phyloP scores from a whole-genome alignment of 352 stramenopile species.

The Elongisporangium prolatum region DNA sequence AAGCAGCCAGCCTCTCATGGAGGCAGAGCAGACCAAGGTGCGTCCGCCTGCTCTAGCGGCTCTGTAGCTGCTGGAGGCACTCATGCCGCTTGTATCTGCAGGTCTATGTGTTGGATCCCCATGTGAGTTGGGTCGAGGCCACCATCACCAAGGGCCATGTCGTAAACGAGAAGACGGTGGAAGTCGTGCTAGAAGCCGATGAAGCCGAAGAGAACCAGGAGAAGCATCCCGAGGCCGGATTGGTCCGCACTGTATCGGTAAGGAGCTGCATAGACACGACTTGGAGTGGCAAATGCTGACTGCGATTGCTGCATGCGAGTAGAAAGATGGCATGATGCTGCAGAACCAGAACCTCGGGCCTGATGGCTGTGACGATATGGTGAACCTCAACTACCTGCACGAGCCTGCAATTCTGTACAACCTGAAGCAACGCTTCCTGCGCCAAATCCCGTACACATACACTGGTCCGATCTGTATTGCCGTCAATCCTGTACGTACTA shows the following conservation, averaged over 20 bases:
- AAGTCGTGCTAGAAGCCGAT: constrained; percentile 73
- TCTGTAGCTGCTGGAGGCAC: no score
- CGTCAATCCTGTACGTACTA: constrained; percentile 91
- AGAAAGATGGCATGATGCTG: constrained; percentile 77
- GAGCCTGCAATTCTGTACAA: constrained; percentile 91
- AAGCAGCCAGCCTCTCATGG: constrained; percentile 9
- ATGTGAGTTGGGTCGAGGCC: constrained; percentile 80
- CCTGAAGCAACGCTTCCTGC: constrained; percentile 84
- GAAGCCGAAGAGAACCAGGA: constrained; percentile 53
- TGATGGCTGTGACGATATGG: constrained; percentile 81
- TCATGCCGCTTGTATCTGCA: no score
- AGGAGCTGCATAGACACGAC: constrained; percentile 1
- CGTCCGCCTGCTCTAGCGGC: background rate
- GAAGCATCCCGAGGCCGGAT: constrained; percentile 54
- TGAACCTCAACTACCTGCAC: constrained; percentile 88
- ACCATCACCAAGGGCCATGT: constrained; percentile 79
- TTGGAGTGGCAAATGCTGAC: background rate
- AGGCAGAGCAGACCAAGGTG: constrained; percentile 28
- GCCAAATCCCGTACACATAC: constrained; percentile 94
- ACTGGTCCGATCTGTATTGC: constrained; percentile 97
- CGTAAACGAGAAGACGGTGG: constrained; percentile 74
- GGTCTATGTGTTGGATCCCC: constrained; percentile 45
- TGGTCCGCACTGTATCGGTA: constrained; percentile 49
- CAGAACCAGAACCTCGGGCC: constrained; percentile 52
- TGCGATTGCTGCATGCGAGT: background rate